phyloP scores from a whole-genome alignment of 2,329 filamentous ascomycete species.

The Phaeosphaeria sp. region DNA sequence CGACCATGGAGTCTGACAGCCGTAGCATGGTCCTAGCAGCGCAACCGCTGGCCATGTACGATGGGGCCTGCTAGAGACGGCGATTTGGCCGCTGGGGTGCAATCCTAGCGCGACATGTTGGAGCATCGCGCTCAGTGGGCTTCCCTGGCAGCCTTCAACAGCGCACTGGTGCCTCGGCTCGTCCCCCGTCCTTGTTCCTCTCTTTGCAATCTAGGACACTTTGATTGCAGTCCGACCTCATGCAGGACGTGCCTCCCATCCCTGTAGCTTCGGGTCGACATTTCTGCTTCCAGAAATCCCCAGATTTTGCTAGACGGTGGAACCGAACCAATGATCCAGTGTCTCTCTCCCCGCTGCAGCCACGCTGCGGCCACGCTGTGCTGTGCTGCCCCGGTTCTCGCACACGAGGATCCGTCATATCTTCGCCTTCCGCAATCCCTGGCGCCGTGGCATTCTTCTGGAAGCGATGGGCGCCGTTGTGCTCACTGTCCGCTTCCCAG shows the following conservation, averaged over 20 bases:
- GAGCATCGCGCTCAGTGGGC: background rate
- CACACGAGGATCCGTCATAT: constrained; percentile 22
- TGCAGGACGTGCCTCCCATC: background rate
- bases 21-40: background rate
- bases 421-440: constrained; percentile 21
- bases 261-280: background rate
- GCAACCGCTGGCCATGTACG: background rate
- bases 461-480: constrained; percentile 4
- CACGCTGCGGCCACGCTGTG: constrained; percentile 1
- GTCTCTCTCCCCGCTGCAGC: constrained; percentile 18
- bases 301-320: background rate
- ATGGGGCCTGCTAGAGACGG: background rate
- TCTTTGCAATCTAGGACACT: background rate
- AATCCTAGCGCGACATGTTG: background rate
- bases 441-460: background rate
- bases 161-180: constrained; percentile 25
- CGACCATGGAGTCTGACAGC: background rate
- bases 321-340: background rate
- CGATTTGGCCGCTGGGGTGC: constrained; percentile 6
- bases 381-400: constrained; percentile 9
- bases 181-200: constrained; percentile 5
- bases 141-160: background rate
- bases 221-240: background rate
- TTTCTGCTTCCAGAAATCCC: constrained; percentile 37
- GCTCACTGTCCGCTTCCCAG: background rate